Evolutionary conservation across 768 basidiomycete genomes (phyloP).

Genomic region (Tubosaeta sp.): DNA sequence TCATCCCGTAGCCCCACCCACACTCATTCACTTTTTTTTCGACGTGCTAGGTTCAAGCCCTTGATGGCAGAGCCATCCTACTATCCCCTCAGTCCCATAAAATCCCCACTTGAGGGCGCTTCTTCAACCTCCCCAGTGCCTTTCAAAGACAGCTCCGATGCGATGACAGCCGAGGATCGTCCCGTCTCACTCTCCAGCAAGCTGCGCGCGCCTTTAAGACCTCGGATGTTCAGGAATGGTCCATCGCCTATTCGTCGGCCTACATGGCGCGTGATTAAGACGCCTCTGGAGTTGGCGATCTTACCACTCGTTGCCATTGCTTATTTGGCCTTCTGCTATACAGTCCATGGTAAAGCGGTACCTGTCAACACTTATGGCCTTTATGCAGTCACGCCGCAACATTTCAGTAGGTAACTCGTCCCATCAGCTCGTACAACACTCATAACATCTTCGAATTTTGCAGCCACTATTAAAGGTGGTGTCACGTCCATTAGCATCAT

Average conservation of each 20-base stretch:
- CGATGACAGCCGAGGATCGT: background rate
- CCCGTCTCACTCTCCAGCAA: constrained; percentile 1
- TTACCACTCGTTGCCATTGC: constrained; percentile 25
- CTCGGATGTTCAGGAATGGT: background rate
- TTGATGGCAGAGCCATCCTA: constrained; percentile 19
- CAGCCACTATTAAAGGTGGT: constrained; percentile 26
- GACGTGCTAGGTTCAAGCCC: background rate
- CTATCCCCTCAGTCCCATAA: constrained; percentile 13
- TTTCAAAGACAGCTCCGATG: background rate
- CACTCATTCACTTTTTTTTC: constrained; percentile 6
- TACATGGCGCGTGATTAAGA: constrained; percentile 8
- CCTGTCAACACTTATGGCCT: constrained; percentile 25
- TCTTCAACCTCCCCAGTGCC: background rate
- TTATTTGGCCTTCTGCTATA: constrained; percentile 28
- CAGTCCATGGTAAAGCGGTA: constrained; percentile 18
- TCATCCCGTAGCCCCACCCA: background rate
- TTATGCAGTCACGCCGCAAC: constrained; percentile 15
- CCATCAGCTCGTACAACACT: background rate
- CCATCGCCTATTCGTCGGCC: background rate
- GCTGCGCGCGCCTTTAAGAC: constrained; percentile 5
- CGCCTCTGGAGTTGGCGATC: constrained; percentile 15
- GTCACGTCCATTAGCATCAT: constrained; percentile 28
- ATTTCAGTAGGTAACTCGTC: constrained; percentile 14
- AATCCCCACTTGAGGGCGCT: background rate
- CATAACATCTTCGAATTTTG: background rate